phyloP scores from a whole-genome alignment of 1,284 basidiomycete genomes.

The Rhodotorula mucilaginosa region DNA sequence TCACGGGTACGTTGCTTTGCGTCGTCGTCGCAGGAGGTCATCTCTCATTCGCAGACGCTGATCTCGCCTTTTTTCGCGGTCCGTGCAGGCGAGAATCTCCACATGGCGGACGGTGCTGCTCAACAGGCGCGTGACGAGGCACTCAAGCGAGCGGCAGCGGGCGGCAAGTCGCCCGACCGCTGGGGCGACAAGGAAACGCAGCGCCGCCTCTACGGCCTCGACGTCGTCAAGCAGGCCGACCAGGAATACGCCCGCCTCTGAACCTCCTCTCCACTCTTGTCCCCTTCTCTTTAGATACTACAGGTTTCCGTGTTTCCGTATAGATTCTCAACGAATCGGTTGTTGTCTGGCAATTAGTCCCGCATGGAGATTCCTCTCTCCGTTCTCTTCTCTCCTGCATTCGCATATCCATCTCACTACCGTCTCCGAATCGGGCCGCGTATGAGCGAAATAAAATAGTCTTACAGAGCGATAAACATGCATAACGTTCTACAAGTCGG shows the following conservation, averaged over 20 bases:
- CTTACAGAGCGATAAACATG: too few relatives aligned
- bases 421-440: not conserved
- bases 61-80: not conserved
- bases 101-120: conserved; percentile 44
- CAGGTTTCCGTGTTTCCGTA: not conserved
- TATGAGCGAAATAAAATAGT: not conserved
- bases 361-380: conserved; percentile 4
- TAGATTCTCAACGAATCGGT: conserved; percentile 6
- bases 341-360: not conserved
- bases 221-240: conserved; percentile 20
- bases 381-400: not conserved
- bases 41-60: not conserved
- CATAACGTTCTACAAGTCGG: too few relatives aligned
- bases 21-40: not conserved
- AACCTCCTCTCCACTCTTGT: not conserved
- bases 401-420: not conserved
- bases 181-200: conserved; percentile 30
- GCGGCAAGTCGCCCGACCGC: conserved; percentile 15
- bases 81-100: conserved; percentile 47
- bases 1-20: conserved; percentile 29
- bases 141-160: conserved; percentile 22
- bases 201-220: conserved; percentile 17
- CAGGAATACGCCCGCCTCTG: conserved; percentile 18
- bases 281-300: not conserved
- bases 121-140: conserved; percentile 36